Conservation (phyloP, 1,284 basidiomycete species). For the Rhodotorula sp. region DNA sequence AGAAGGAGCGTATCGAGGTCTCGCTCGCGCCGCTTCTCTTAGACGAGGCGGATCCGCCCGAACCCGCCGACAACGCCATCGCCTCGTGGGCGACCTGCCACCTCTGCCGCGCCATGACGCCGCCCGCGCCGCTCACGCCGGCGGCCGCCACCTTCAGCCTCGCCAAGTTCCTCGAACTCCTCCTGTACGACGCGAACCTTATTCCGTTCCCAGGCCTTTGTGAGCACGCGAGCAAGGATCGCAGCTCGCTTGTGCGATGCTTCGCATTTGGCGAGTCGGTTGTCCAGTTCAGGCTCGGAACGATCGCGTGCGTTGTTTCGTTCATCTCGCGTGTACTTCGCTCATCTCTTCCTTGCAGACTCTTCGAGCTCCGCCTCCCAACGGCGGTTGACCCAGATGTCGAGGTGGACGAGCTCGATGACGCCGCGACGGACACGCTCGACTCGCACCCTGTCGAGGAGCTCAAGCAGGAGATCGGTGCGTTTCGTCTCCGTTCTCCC, state of each 20-base stretch:
- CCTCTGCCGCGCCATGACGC: slow-evolving; percentile 9
- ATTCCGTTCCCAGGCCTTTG: slow-evolving; percentile 24
- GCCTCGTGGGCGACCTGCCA: slow-evolving; percentile 18
- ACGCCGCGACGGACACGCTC: not conserved
- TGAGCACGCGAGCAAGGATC: slow-evolving; percentile 20
- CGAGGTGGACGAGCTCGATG: slow-evolving; percentile 2
- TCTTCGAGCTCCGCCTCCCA: slow-evolving; percentile 36
- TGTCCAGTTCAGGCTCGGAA: slow-evolving; percentile 2
- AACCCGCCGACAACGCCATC: not conserved
- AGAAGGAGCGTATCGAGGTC: slow-evolving; percentile 17
- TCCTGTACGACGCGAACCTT: slow-evolving; percentile 31
- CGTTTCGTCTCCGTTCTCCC: not conserved
- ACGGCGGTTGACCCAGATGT: slow-evolving; percentile 33
- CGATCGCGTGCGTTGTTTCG: slow-evolving; percentile 19
- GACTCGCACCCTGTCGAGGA: slow-evolving; percentile 3
- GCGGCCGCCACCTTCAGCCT: slow-evolving; percentile 14
- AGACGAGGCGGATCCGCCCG: not conserved
- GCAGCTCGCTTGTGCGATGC: slow-evolving; percentile 13
- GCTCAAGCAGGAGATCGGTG: slow-evolving; percentile 23
- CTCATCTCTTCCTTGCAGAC: not conserved
- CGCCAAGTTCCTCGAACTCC: slow-evolving; percentile 28
- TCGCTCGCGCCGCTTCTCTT: slow-evolving; percentile 1
- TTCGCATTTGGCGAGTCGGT: not conserved
- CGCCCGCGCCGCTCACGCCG: not conserved
- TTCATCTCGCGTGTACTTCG: not conserved